These are phyloP conservation scores for Bothriochloa decipiens DNA, from an alignment of 176 grass and related monocot species.

Conservation along the genomic window DNA sequence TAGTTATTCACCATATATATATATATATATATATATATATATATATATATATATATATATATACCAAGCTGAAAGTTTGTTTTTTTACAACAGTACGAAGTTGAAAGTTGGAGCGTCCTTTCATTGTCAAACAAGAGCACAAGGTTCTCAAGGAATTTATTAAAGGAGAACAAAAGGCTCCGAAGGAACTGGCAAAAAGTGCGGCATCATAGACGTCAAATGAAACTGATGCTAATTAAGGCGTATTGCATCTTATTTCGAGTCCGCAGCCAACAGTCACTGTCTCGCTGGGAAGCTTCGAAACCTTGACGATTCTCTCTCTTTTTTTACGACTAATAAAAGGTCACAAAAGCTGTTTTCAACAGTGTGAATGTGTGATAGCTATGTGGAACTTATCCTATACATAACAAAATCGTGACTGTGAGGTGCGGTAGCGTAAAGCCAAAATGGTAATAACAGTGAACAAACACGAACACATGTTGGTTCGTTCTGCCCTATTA, in stretches of 20 bases:
- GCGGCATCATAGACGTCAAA: not conserved
- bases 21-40: no score
- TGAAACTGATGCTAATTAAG: not conserved
- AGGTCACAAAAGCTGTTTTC: constrained; percentile 10
- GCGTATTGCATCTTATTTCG: not conserved
- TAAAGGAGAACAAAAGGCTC: not conserved
- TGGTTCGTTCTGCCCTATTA: not conserved
- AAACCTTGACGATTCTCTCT: not conserved
- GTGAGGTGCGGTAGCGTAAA: not conserved
- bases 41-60: no score
- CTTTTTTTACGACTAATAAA: not conserved
- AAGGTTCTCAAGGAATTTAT: constrained; percentile 2
- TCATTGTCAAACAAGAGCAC: not conserved
- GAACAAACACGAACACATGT: not conserved
- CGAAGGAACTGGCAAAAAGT: not conserved
- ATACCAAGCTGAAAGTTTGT: not conserved
- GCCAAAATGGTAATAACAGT: not conserved
- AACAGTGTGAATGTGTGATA: constrained; percentile 9
- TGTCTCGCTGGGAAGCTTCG: not conserved
- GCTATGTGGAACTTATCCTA: constrained; percentile 28
- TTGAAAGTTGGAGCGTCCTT: not conserved
- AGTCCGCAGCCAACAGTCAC: not conserved
- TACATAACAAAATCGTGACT: not conserved
- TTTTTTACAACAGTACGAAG: not conserved
- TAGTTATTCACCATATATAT: no score